phyloP scores from a whole-genome alignment of 2,329 filamentous ascomycete genomes.

The Talaromyces pinophilus region DNA sequence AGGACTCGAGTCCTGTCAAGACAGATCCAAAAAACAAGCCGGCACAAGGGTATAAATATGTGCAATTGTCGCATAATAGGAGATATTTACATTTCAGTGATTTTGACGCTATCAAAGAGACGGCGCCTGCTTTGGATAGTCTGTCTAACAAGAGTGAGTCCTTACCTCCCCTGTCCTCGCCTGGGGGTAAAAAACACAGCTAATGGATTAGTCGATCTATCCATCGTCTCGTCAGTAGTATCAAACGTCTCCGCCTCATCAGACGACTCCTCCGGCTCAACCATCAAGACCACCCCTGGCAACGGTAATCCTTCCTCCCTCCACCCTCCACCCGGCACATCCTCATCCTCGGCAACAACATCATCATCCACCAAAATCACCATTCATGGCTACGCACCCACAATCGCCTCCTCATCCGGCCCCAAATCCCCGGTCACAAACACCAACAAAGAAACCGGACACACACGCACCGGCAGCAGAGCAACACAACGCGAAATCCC shows the following conservation, averaged over 20 bases:
- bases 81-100: constrained; percentile 87
- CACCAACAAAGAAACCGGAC: constrained; percentile 37
- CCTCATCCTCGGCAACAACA: constrained; percentile 3
- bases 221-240: constrained; percentile 85
- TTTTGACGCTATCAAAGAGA: constrained; percentile 66
- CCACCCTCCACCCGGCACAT: constrained; percentile 16
- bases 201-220: constrained; percentile 66
- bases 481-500: constrained; percentile 63
- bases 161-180: not conserved
- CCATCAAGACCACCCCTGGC: constrained; percentile 47
- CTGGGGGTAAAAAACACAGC: not conserved
- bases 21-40: constrained; percentile 41
- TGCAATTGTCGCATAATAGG: constrained; percentile 85
- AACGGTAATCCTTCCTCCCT: constrained; percentile 18
- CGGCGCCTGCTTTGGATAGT: constrained; percentile 70
- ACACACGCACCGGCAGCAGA: constrained; percentile 36
- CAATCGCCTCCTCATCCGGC: constrained; percentile 26
- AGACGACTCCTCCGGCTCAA: constrained; percentile 51
- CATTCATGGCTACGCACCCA: constrained; percentile 70
- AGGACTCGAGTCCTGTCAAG: constrained; percentile 42
- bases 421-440: constrained; percentile 26
- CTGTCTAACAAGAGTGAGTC: constrained; percentile 69
- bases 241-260: constrained; percentile 79
- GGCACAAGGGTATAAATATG: constrained; percentile 73
- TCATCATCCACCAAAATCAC: constrained; percentile 76